Percentiles rank a stretch among this genome's conserved stretches.
These are phyloP conservation scores for Tarenaya hassleriana DNA, from an alignment of 345 rosid genomes.

Conservation along the genomic window DNA sequence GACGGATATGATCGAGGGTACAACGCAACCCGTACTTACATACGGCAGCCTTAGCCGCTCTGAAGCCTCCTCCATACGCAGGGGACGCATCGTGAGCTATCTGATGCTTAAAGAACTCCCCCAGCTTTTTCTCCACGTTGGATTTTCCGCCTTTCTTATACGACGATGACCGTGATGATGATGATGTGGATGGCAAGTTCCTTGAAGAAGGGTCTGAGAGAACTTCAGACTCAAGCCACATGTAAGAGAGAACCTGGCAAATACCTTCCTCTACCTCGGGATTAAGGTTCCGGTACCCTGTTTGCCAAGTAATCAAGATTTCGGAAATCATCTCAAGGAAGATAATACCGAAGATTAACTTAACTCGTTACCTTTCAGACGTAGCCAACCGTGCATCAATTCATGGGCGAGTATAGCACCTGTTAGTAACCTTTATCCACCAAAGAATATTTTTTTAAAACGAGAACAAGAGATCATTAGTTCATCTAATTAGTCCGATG, in stretches of 20 bases:
- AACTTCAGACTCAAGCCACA: constrained; percentile 99
- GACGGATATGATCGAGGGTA: constrained; percentile 78
- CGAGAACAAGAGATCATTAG: too few species aligned
- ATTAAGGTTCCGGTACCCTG: constrained; percentile 76
- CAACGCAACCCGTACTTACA: constrained; percentile 55
- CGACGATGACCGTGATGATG: constrained; percentile 56
- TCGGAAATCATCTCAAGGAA: not conserved
- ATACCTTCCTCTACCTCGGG: constrained; percentile 97
- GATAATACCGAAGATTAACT: too few species aligned
- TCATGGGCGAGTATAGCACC: constrained; percentile 96
- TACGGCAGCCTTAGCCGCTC: constrained; percentile 70
- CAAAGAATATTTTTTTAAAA: too few species aligned
- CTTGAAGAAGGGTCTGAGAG: constrained; percentile 42
- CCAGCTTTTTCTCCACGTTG: constrained; percentile 87
- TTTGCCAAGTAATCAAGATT: too few species aligned
- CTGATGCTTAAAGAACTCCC: constrained; percentile 83
- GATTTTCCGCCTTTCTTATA: constrained; percentile 84
- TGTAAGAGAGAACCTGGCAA: constrained; percentile 80
- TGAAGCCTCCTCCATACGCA: constrained; percentile 90
- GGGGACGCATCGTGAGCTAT: constrained; percentile 72
- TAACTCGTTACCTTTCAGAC: constrained; percentile 93
- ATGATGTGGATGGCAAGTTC: constrained; percentile 42
- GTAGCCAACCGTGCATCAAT: constrained; percentile 94
- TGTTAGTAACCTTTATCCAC: constrained; percentile 73
- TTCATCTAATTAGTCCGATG: too few species aligned